Base-by-base conservation (phyloP, 208 protist genomes). In the Trypanosoma cruzi region DNA sequence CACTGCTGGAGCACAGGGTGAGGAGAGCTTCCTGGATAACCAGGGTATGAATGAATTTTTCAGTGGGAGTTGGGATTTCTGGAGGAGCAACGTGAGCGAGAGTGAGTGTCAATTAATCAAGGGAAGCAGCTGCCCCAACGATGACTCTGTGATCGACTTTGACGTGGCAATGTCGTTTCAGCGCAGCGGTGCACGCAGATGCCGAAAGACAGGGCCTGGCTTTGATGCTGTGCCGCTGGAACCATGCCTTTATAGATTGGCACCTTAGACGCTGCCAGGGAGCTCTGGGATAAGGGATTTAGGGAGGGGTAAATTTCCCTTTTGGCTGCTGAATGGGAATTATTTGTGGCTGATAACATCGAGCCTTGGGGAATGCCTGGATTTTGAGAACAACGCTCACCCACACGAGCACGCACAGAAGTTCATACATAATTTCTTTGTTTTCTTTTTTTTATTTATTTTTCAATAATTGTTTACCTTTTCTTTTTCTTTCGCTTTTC, bases 201-300 rank as follows among this genome's bases (percentile, higher is more conserved):
- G 52, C 24, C 64, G 64, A 36, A 31, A 28, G n/a, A 53, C 54
- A 36, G 64, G 54, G 2, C 54, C 64, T 20, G 64, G 64, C 18
- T 68, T 58, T 32, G 63, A 68, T 22, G 0, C 22, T 40, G 14
- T 57, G 18, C 61, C 57, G 16, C 61, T 79, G 56, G 81, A 75
- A 37, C 44, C 16, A 56, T 40, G 36, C 11, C 36, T 40, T 40
- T 4, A 4, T 40, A 11, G 11, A 13, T 40, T 40, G 36, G 36
- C 4, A 40, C 36, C 36, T 13, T 40, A 40, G 36, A 40, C 36
- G 7, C 11, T 11, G 4, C 36, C 36, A 11, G 7, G 4, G 4
- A 40, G 7, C 4, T 40, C 11, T 40, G 11, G 36, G 7, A 13
- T 4, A 40, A 11, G 7, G 36, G 36, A 40, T 40, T 4, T 4